Base-by-base conservation (phyloP, 169 alveolate genomes). In the Plasmodium adleri region DNA sequence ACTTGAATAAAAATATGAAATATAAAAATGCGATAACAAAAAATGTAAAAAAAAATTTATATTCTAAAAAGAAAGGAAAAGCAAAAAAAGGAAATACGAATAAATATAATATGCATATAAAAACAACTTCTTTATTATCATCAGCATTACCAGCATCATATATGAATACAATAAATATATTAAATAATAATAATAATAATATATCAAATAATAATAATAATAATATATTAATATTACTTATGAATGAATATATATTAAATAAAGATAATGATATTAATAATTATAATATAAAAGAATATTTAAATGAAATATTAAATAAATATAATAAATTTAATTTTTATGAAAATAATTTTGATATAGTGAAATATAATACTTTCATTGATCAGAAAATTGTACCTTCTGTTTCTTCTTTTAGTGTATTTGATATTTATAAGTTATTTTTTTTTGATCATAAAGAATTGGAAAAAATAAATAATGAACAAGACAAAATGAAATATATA, bases 391-490 rank as follows among this genome's bases (percentile, higher is more conserved):
- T 13, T 7, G 17, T 64, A 8, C 49, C 60, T 1, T 56, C 71
- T 2, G 54, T 59, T 8, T 20, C 32, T 70, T 47, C 70, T 12
- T 78, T 78, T 26, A 78, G 89, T 26, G 24, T 67, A 17, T 78
- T 49, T 60, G 89, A 78, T 24, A 45, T 78, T 20, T 78, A 66
- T 66, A 78, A 78, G 20, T 26, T 78, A 17, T 78, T 78, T 66
- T 58, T 78, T 12, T 59, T 49, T 12, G 72, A 66, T 24, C 50
- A 60, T 74, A 74, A 28, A 13, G 71, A 50, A 17, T 7, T 39
- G 17, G 28, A 22, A 17, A 22, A 9, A 26, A 20, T 63, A 26
- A 58, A 28, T 60, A 66, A 66, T 17, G 24, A 47, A 7, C 60
- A 76, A 1, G 89, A 66, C 12, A 59, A 24, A 78, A 66, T 64